A percentile compares a stretch with the other conserved stretches of the same genome.
phyloP scores from a whole-genome alignment of 23 red algal genomes.

The Gracilaria caudata region DNA sequence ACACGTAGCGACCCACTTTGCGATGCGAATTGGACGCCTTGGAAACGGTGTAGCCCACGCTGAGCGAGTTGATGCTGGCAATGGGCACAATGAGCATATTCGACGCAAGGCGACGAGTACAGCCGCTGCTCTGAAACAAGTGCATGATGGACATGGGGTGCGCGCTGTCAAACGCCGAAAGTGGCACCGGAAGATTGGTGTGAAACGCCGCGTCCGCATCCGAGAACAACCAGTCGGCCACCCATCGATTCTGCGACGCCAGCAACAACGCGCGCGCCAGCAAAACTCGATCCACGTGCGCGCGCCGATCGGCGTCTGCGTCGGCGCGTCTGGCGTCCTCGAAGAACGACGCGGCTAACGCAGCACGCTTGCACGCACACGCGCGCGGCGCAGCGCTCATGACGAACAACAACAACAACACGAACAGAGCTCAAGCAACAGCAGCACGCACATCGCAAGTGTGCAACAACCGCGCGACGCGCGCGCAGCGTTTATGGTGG shows the following conservation, averaged over 20 bases:
- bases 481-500: too few species aligned
- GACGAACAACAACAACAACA: background rate
- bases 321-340: background rate
- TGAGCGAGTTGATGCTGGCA: conserved; percentile 7
- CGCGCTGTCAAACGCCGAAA: conserved; percentile 34
- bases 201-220: conserved; percentile 27
- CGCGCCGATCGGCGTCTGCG: background rate
- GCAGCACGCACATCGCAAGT: too few species aligned
- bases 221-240: conserved; percentile 58
- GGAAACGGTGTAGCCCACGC: conserved; percentile 45
- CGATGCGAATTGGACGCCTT: background rate
- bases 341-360: conserved; percentile 5
- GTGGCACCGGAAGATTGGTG: conserved; percentile 19
- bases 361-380: background rate
- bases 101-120: conserved; percentile 2
- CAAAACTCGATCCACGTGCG: background rate
- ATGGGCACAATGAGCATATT: conserved; percentile 44
- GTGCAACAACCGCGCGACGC: background rate
- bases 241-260: conserved; percentile 47
- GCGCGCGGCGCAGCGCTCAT: background rate
- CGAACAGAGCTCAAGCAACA: too few species aligned
- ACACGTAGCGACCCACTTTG: background rate
- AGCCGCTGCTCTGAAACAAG: background rate
- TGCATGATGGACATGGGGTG: conserved; percentile 21
- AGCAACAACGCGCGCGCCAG: conserved; percentile 23